phyloP scores from a whole-genome alignment of 768 basidiomycete genomes.

The Sporobolomyces roseus region DNA sequence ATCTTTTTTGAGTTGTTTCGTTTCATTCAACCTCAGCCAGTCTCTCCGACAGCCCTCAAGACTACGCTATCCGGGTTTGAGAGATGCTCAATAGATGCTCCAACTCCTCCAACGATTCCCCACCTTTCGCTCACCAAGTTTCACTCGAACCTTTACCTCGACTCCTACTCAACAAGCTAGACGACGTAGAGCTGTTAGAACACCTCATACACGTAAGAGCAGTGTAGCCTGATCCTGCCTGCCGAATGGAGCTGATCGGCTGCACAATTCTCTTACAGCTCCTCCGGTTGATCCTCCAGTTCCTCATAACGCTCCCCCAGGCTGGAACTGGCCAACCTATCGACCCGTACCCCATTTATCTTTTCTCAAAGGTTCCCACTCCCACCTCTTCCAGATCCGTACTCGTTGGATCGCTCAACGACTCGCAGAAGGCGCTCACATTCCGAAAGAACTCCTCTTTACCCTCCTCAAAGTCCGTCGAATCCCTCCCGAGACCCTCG shows the following conservation, averaged over 20 bases:
- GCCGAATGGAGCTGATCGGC: neutral
- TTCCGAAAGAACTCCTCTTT: slow-evolving; percentile 30
- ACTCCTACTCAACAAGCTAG: neutral
- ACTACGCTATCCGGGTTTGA: no score
- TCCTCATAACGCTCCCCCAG: slow-evolving; percentile 1
- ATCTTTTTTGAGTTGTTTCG: no score
- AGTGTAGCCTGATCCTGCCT: neutral
- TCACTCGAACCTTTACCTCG: slow-evolving; percentile 2
- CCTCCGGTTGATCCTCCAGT: neutral
- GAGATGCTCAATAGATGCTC: neutral
- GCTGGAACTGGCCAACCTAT: neutral
- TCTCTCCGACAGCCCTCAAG: neutral
- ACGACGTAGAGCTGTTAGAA: neutral
- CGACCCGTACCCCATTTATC: slow-evolving; percentile 7
- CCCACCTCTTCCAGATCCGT: slow-evolving; percentile 13
- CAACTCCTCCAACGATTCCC: neutral
- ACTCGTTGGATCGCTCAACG: slow-evolving; percentile 25
- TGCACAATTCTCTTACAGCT: neutral
- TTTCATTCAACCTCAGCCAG: neutral
- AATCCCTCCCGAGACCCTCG: slow-evolving; percentile 13
- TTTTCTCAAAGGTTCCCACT: neutral
- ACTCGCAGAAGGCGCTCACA: slow-evolving; percentile 14
- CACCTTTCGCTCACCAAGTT: neutral
- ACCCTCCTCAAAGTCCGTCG: slow-evolving; percentile 8
- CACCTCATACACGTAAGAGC: neutral